Base-by-base conservation (phyloP, 306 rosid species). In the Sesbania bispinosa region DNA sequence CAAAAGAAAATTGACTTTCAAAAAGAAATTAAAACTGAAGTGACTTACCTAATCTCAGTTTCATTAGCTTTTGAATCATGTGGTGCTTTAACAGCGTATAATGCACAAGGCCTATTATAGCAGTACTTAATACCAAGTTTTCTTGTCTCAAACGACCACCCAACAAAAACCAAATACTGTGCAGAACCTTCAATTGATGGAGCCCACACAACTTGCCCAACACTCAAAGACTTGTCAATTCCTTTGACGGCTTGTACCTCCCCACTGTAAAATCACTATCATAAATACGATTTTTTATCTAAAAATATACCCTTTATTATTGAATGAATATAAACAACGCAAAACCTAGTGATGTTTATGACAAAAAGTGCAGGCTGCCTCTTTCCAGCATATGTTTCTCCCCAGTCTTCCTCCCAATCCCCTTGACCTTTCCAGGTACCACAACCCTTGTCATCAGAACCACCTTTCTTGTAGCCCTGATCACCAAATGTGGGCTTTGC, bases 191-290 rank as follows among this genome's bases (percentile, higher is more conserved):
- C 79, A 63, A 55, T 20, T 51, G 85, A 67, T 69, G 97, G 98
- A 63, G 89, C 89, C 98, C 98, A 94, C 24, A 90, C 84, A 78
- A 94, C 97, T 85, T 94, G 98, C 39, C 98, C 98, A 62, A 82
- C 85, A 68, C 96, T 94, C 84, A 94, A 77, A 82, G 85, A 81
- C 57, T 77, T 82, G 73, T 84, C 89, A 32, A 86, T 80, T 78
- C 93, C 96, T 67, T 83, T 87, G 60, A 90, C 92, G 10, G 88
- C 81, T 50, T 42, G 82, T 36, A 89, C 94, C 73, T 89, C 95
- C 77, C 96, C 98, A 71, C 98, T 90, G 85, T 59, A 69, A 51
- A 73, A 74, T 68, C 43, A 59, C 51, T 15, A 57, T 10, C 29
- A 7, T 39, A 70, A 62, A 58, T 48, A 78, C 79, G 29, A 60